Evolutionary conservation across 2,329 filamentous ascomycete genomes (phyloP), one percentile per base, ranked within the genome.

Genomic region (Sclerotinia minor): DNA sequence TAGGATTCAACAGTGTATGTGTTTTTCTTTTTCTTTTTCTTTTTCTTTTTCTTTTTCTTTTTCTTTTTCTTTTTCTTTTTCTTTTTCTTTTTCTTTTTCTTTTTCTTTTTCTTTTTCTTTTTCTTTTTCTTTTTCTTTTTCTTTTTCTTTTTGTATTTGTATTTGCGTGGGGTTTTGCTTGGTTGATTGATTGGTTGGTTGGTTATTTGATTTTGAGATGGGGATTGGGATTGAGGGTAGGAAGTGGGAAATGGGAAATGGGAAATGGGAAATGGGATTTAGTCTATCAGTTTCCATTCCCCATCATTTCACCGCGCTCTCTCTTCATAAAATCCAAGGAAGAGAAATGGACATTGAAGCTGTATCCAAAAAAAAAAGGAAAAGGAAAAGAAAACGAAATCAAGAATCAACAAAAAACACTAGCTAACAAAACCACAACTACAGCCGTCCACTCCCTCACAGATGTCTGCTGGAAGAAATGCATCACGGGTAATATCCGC

Each of bases 391-490:
- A n/a, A n/a, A n/a, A n/a, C n/a, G n/a, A n/a, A n/a, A 53, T n/a
- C 17, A 21, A 13, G 9, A 38, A 38, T 13, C 11, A 38, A 38
- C 38, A 11, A 55, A 41, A 41, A 1, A 26, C 38, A 19, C 9
- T 19, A 41, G 24, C 45, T 32, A 24, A 49, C 44, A 29, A 87
- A 84, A 83, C 77, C 83, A 84, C 17, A 17, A 4, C 61, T 35
- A 72, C 65, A 87, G 88, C 83, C n/a, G 85, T 90, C 69, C 88
- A 90, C 79, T 80, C 81, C 72, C 81, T 90, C 47, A 87, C 87
- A 54, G 90, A 95, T 75, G 86, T 91, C 69, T 99, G 95, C 86
- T 99, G 94, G 89, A 92, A 89, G 78, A 98, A 97, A 82, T 99
- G 95, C 83, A 84, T 97, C 70, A 90, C 91, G 11, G 83, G 87